These are phyloP conservation scores for Glycine soja DNA, from an alignment of 306 rosid genomes.

Conservation along the genomic window DNA sequence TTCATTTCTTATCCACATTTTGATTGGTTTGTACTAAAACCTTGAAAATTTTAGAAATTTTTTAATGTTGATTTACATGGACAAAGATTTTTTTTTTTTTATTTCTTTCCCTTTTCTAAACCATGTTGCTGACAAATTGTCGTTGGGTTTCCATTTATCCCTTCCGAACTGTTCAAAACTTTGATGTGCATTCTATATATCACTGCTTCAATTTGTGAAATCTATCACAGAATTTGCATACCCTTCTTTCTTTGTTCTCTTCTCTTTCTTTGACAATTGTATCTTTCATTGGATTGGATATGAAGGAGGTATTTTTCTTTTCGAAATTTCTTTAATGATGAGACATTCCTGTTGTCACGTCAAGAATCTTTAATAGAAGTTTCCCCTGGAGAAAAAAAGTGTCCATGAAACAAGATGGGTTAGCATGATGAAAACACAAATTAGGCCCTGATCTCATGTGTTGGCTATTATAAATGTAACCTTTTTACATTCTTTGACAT, in stretches of 20 bases:
- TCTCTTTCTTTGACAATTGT: neutral
- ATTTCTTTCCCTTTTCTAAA: neutral
- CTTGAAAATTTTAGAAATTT: neutral
- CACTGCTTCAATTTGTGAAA: neutral
- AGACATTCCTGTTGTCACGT: conserved; percentile 10
- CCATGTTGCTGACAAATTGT: neutral
- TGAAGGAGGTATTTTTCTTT: neutral
- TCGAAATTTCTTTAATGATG: neutral
- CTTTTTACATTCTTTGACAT: neutral
- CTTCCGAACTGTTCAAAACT: neutral
- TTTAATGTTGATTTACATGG: conserved; percentile 30
- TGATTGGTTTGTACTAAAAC: neutral
- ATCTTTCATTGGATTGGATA: neutral
- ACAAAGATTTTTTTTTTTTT: neutral
- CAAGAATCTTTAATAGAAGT: conserved; percentile 5
- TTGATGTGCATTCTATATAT: neutral
- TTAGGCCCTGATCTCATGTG: conserved; percentile 22
- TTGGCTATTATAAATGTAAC: neutral
- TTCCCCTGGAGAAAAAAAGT: neutral
- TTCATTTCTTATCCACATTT: neutral
- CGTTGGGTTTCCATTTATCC: neutral
- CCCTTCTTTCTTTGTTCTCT: neutral
- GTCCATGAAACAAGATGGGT: conserved; percentile 15
- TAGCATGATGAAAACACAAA: conserved; percentile 16
- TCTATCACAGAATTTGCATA: neutral